These are phyloP conservation scores for Trametes versicolor DNA, from an alignment of 1,284 basidiomycete genomes.

Conservation along the genomic window DNA sequence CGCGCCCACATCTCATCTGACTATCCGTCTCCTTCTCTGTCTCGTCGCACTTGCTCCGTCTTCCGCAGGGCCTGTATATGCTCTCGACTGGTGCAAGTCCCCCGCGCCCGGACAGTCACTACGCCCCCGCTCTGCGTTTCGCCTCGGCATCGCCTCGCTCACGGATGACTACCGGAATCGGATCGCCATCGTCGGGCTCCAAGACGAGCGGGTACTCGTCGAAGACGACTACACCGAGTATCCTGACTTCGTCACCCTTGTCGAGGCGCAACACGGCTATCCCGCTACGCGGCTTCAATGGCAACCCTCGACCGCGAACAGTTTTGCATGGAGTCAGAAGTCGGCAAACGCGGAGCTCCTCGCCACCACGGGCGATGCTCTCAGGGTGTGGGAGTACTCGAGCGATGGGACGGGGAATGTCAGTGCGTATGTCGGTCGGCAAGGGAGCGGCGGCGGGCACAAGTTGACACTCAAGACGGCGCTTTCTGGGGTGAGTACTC, in stretches of 20 bases:
- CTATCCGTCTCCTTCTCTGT: constrained; percentile 1
- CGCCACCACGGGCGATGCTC: constrained; percentile 90
- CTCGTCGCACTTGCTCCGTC: neutral
- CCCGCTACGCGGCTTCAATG: constrained; percentile 87
- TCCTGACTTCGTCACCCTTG: constrained; percentile 83
- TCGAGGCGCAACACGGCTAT: constrained; percentile 84
- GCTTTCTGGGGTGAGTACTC: constrained; percentile 81
- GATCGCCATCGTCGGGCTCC: constrained; percentile 83
- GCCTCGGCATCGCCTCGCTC: constrained; percentile 83
- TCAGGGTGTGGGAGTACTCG: constrained; percentile 89
- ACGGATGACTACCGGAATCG: constrained; percentile 83
- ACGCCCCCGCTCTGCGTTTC: constrained; percentile 80
- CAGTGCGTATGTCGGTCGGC: constrained; percentile 79
- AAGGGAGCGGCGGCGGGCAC: constrained; percentile 63
- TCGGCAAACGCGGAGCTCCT: constrained; percentile 76
- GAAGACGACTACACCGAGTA: constrained; percentile 85
- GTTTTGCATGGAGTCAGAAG: constrained; percentile 72
- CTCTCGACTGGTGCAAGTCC: constrained; percentile 87
- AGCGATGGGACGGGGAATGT: constrained; percentile 65
- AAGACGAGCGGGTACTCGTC: constrained; percentile 83
- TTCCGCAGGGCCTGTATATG: constrained; percentile 78
- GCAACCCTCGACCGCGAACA: constrained; percentile 76
- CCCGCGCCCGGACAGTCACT: constrained; percentile 75
- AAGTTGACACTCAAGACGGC: constrained; percentile 71
- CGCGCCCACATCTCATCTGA: constrained; percentile 10